Evolutionary conservation across 768 basidiomycete species (phyloP), one percentile per base, ranked within the genome.

Genomic region (Cystobasidium ongulense): DNA sequence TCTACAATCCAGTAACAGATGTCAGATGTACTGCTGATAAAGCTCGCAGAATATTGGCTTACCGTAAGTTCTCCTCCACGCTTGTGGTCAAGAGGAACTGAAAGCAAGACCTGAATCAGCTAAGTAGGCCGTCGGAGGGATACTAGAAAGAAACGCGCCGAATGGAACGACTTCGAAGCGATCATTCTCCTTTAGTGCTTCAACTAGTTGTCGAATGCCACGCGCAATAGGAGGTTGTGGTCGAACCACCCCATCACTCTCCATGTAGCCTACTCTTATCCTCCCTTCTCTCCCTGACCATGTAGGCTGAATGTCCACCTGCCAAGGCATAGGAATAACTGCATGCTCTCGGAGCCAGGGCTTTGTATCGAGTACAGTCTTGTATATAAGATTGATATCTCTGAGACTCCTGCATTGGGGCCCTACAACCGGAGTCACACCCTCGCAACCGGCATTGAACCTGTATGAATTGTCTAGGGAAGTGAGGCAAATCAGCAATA

Each of bases 171-270:
- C 65, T 25, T 67, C 65, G 36, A 67, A 64, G 3, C 11, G 25
- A 15, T 41, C 27, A 39, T 46, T 38, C 38, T 52, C 23, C 13
- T 29, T 8, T 21, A 67, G 52, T 1, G 38, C 25, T 25, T 25
- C 65, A 5, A 31, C 17, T 5, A 67, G 50, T 7, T 13, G 4
- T 67, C 27, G 4, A n/a, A 53, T 43, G 2, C 65, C 50, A 11
- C 50, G 41, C 11, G 52, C 8, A 25, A 67, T 67, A 29, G 65
- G 65, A 25, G 65, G 65, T 13, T 67, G 65, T 15, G 65, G 65
- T 39, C 7, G 15, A 17, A 67, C 46, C 4, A 46, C 25, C 13
- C 65, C 65, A 67, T 67, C 65, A 25, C 52, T 43, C 25, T 67
- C 65, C 43, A 67, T 43, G 46, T 17, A 50, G 41, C 65, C 65